Percentiles rank a stretch among this genome's conserved stretches.
Evolutionary conservation across 306 rosid species (phyloP).

Genomic region (Trichosanthes truncata): DNA sequence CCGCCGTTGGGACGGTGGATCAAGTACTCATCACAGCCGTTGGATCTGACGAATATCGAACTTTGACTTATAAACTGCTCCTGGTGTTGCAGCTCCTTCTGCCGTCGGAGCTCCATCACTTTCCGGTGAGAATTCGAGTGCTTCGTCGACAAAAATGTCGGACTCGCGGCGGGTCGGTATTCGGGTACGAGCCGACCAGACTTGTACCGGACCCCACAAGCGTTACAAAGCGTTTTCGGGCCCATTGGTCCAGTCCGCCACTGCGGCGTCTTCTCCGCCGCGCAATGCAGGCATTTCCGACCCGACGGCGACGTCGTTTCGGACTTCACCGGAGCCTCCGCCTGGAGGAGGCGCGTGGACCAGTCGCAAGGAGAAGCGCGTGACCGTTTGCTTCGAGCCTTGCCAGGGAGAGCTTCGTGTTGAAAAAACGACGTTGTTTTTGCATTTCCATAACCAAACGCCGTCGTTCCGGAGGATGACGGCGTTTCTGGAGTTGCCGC

Average conservation of each 20-base stretch:
- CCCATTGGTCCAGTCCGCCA: constrained; percentile 49
- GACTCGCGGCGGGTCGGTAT: constrained; percentile 42
- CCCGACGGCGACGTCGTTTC: constrained; percentile 23
- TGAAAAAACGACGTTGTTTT: constrained; percentile 34
- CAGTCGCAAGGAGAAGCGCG: constrained; percentile 61
- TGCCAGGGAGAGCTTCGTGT: constrained; percentile 42
- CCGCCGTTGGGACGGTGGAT: constrained; percentile 35
- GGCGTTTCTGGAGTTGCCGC: too few species aligned
- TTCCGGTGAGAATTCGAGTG: constrained; percentile 45
- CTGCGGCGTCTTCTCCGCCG: constrained; percentile 42
- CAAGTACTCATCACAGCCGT: constrained; percentile 69
- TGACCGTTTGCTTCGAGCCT: constrained; percentile 59
- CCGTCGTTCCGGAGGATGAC: constrained; percentile 28
- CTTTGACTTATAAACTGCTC: constrained; percentile 40
- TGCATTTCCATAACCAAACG: neutral
- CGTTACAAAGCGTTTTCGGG: constrained; percentile 39
- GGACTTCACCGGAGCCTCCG: constrained; percentile 10
- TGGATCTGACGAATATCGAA: constrained; percentile 68
- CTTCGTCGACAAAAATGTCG: constrained; percentile 29
- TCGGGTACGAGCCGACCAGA: constrained; percentile 43
- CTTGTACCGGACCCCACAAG: constrained; percentile 35
- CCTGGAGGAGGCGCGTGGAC: constrained; percentile 58
- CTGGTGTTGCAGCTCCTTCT: constrained; percentile 26
- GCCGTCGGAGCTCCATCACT: constrained; percentile 40
- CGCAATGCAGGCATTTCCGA: constrained; percentile 36